These are phyloP conservation scores for Sporothrix dimorphospora DNA, from an alignment of 2,329 filamentous ascomycete species.

Conservation along the genomic window DNA sequence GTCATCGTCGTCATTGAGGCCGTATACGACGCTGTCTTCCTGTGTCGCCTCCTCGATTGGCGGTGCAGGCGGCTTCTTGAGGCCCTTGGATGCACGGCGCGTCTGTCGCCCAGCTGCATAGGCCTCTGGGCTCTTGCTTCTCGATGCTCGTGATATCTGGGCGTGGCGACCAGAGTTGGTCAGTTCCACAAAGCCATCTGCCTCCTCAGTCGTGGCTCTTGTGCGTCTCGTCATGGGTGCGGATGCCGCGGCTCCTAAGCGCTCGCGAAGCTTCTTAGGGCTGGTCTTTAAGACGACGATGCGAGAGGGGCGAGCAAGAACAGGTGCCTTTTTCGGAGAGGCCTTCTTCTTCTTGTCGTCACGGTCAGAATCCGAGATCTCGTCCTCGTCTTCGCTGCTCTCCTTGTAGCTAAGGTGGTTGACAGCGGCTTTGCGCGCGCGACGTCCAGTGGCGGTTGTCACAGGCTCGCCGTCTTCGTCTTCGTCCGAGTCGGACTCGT, in stretches of 20 bases:
- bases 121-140: slow-evolving; percentile 61
- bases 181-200: slow-evolving; percentile 60
- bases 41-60: slow-evolving; percentile 56
- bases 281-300: slow-evolving; percentile 40
- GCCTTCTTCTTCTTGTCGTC: slow-evolving; percentile 44
- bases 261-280: slow-evolving; percentile 28
- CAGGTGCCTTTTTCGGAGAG: slow-evolving; percentile 7
- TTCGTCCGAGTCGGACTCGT: slow-evolving; percentile 47
- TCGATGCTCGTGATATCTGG: slow-evolving; percentile 51
- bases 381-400: slow-evolving; percentile 46
- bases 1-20: slow-evolving; percentile 31
- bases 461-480: slow-evolving; percentile 46
- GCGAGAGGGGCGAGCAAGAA: slow-evolving; percentile 32
- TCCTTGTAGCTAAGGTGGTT: slow-evolving; percentile 53
- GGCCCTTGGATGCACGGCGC: slow-evolving; percentile 55
- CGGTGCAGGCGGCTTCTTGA: slow-evolving; percentile 51
- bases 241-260: slow-evolving; percentile 30
- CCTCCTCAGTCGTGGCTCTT: slow-evolving; percentile 58
- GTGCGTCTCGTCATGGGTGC: slow-evolving; percentile 50
- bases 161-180: slow-evolving; percentile 64
- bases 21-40: slow-evolving; percentile 46
- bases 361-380: slow-evolving; percentile 43
- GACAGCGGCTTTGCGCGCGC: slow-evolving; percentile 50
- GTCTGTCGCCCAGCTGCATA: slow-evolving; percentile 45
- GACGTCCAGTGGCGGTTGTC: slow-evolving; percentile 48